phyloP scores from a whole-genome alignment of 2,329 filamentous ascomycete species.

The Chaetomium strumarium region DNA sequence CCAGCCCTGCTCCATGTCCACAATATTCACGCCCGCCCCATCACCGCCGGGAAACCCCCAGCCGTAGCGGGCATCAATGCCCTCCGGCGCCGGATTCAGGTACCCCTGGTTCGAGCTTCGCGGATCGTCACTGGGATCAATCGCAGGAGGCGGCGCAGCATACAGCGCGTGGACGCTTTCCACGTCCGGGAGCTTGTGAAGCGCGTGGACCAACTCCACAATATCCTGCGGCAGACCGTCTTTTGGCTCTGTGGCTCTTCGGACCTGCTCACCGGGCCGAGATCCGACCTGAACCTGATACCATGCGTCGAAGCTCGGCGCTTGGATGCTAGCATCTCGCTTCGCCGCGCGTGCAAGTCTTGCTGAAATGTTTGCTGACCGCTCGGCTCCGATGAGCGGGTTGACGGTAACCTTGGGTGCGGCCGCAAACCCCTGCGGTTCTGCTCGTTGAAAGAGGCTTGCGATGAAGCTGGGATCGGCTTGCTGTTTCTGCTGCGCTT shows the following conservation, averaged over 20 bases:
- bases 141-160: constrained; percentile 4
- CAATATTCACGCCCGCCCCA: constrained; percentile 11
- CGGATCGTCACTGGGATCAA: constrained; percentile 14
- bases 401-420: not conserved
- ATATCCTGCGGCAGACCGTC: not conserved
- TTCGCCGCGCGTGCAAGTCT: not conserved
- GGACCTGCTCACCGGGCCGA: not conserved
- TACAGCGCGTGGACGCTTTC: constrained; percentile 9
- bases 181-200: constrained; percentile 2
- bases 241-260: not conserved
- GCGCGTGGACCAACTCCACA: constrained; percentile 7
- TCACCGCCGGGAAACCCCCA: constrained; percentile 18
- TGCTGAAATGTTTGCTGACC: not conserved
- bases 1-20: constrained; percentile 19
- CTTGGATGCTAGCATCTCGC: not conserved
- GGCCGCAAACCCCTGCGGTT: not conserved
- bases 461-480: constrained; percentile 9
- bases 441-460: not conserved
- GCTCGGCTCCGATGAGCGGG: not conserved
- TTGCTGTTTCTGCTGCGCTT: constrained; percentile 8
- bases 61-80: constrained; percentile 17
- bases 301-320: constrained; percentile 12
- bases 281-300: constrained; percentile 6
- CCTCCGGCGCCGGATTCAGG: constrained; percentile 10
- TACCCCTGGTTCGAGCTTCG: constrained; percentile 14